phyloP scores from a whole-genome alignment of 75 land plant genomes.

The Picea sitchensis region DNA sequence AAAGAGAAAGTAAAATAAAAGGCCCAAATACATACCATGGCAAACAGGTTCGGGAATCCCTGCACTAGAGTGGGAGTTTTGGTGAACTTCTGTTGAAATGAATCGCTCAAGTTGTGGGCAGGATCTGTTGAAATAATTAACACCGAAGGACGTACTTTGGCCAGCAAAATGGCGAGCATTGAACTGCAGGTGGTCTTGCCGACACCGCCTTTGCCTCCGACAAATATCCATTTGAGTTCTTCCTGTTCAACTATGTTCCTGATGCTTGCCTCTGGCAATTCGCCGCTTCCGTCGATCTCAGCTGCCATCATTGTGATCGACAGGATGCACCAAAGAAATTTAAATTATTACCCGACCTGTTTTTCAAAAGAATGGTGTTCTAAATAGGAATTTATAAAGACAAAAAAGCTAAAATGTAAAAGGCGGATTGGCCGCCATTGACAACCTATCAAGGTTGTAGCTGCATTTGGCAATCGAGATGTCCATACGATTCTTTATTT shows the following conservation, averaged over 20 bases:
- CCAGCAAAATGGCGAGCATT: constrained; percentile 65
- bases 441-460: no score
- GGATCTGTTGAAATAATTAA: constrained; percentile 95
- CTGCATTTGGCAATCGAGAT: no score
- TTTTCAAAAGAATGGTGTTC: no score
- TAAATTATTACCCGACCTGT: no score
- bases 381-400: no score
- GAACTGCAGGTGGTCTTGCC: constrained; percentile 98
- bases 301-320: background rate
- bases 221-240: constrained; percentile 93
- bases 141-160: constrained; percentile 68
- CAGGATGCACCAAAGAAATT: background rate
- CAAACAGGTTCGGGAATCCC: constrained; percentile 84
- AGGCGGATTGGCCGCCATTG: no score
- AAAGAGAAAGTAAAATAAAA: background rate
- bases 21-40: constrained; percentile 53
- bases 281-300: constrained; percentile 22
- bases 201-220: constrained; percentile 96
- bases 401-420: no score
- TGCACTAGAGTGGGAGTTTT: constrained; percentile 76
- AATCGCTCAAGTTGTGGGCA: constrained; percentile 95
- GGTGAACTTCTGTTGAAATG: constrained; percentile 91
- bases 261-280: constrained; percentile 65
- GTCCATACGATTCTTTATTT: no score
- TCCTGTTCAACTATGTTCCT: constrained; percentile 75